phyloP scores from a whole-genome alignment of 169 alveolate genomes.

The Plasmodium reichenowi region DNA sequence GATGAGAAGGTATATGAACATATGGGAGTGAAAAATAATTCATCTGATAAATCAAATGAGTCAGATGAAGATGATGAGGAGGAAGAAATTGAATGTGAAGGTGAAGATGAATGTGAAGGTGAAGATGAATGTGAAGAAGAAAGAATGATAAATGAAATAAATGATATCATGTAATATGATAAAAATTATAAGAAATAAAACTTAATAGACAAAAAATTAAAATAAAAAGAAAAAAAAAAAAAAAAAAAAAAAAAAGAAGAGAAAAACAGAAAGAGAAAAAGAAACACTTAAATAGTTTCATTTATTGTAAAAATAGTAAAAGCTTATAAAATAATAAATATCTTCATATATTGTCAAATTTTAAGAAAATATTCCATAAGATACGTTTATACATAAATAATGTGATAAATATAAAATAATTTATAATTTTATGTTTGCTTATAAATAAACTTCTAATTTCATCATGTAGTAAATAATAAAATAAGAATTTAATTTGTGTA shows the following conservation, averaged over 20 bases:
- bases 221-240: neutral
- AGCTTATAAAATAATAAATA: too few species aligned
- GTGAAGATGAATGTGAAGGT: slow-evolving; percentile 5
- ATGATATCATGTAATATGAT: slow-evolving; percentile 4
- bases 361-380: too few species aligned
- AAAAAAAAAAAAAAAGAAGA: neutral
- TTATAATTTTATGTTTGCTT: neutral
- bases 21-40: slow-evolving; percentile 2
- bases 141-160: neutral
- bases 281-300: neutral
- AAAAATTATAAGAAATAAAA: neutral
- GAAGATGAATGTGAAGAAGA: slow-evolving; percentile 16
- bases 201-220: slow-evolving; percentile 5
- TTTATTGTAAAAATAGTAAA: too few species aligned
- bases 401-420: neutral
- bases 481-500: too few species aligned
- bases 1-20: slow-evolving; percentile 23
- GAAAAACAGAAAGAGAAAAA: neutral
- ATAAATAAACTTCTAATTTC: neutral
- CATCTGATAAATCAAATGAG: slow-evolving; percentile 23
- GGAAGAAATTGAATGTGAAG: neutral
- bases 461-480: too few species aligned
- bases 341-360: too few species aligned
- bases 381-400: too few species aligned
- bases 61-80: slow-evolving; percentile 27